Evolutionary conservation across 352 stramenopile genomes (phyloP), one percentile per base, ranked within the genome.

Genomic region (Globisporangium nunn): DNA sequence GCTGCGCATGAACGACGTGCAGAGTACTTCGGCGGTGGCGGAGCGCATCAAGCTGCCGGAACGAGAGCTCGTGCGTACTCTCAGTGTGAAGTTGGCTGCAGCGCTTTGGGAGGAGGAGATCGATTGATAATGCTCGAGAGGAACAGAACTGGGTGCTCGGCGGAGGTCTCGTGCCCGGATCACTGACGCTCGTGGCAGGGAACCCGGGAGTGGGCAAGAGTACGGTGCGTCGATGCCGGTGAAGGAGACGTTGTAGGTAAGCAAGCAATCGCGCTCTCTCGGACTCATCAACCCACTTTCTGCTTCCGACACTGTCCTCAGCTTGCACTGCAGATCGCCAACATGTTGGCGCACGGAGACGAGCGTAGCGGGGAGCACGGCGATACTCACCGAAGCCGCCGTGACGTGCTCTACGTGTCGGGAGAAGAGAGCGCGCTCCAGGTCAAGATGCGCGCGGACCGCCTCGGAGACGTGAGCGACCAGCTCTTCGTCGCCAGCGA

Each of bases 361-460:
- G 40, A 15, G 0, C 64, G 61, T 41, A 55, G 43, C 33, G 15
- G 51, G 17, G 35, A 23, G 23, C 23, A 23, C 23, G 23, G 23
- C 23, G 48, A 18, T 45, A 23, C 1, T 56, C 61, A n/a, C 17
- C 39, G 0, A 54, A 54, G 2, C 35, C 18, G 8, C 11, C 78
- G 81, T 28, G 73, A 75, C 30, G 93, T 98, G 18, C 75, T 98
- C 15, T 99, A 99, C 64, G 77, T 98, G 4, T 98, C 93, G 2
- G 96, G 96, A 23, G 96, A 99, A 75, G 96, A 99, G 65, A 98
- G 93, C 59, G 74, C 91, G n/a, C 68, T 91, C 39, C 96, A 99
- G 70, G 90, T 99, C 59, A 96, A 95, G 49, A 90, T 96, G 65
- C 75, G 96, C 44, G 95, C 94, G 3, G 71, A 95, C 49, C 74